Evolutionary conservation across 495 filamentous ascomycete species (phyloP), one percentile per base, ranked within the genome.

Genomic region (Hyaloscypha bicolor): DNA sequence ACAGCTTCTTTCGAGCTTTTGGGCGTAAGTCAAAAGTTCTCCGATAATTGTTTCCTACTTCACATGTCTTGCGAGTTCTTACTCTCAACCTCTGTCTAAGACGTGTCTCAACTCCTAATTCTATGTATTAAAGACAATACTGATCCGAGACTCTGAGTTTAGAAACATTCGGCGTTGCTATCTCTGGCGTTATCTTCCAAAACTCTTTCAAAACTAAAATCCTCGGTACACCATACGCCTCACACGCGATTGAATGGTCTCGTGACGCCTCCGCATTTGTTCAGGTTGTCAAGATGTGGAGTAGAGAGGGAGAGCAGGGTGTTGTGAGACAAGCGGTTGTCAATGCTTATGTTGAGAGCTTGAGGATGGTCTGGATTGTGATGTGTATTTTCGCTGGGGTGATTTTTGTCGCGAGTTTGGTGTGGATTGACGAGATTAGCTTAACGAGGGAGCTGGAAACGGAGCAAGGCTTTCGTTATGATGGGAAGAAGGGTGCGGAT

Each of bases 221-320:
- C 6, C 58, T 58, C 9, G 78, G 82, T 14, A 72, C 80, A 4
- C 75, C 73, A 12, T 77, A 87, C 48, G 79, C 76, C 0, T 66
- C 69, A 1, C 71, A 75, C 55, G 86, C 86, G 8, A 77, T 69
- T 14, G 73, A 74, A 6, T 85, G 84, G 64, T 82, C 82, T 32
- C 77, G 76, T 19, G 84, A 91, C 75, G 85, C 88, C 0, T 83
- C 85, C 1, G 79, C 81, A 1, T 74, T 91, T 45, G 86, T 90
- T 6, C 78, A 83, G 61, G 71, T 88, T 11, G 85, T 91, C 62
- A 82, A 85, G 71, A 72, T 67, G 0, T 86, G 89, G 85, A 75
- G 78, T 2, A 74, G 78, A 35, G 76, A 73, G 0, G 66, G 64
- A 0, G 68, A 69, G 21, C 76, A 75, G 1, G 67, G 64, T 0